phyloP scores from a whole-genome alignment of 805 yeast genomes.

The Barnettozyma pratensis region DNA sequence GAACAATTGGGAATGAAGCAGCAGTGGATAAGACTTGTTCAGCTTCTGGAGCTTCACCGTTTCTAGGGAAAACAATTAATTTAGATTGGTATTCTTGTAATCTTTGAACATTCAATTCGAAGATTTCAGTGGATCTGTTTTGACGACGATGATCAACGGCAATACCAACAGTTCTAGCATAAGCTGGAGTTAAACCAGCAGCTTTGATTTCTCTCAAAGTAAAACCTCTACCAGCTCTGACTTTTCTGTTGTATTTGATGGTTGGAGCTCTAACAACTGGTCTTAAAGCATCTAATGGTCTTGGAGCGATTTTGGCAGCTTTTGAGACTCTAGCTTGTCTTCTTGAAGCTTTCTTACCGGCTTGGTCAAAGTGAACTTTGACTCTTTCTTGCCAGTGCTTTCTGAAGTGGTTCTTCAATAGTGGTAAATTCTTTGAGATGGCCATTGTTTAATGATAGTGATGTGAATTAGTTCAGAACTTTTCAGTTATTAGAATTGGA shows the following conservation, averaged over 20 bases:
- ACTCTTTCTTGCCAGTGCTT: constrained; percentile 99
- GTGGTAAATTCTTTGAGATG: constrained; percentile 97
- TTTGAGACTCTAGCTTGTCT: constrained; percentile 89
- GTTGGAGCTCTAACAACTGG: constrained; percentile 99
- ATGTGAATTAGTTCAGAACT: neutral
- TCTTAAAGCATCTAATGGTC: constrained; percentile 93
- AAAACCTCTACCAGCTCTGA: constrained; percentile 99
- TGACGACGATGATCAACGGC: constrained; percentile 99
- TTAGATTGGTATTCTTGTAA: constrained; percentile 94
- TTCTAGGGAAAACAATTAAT: constrained; percentile 93
- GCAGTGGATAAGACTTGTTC: constrained; percentile 70
- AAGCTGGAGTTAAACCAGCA: constrained; percentile 87
- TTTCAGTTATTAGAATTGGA: no score
- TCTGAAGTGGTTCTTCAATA: constrained; percentile 99
- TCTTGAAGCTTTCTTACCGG: constrained; percentile 98
- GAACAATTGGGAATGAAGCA: constrained; percentile 88
- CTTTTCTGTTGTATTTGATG: constrained; percentile 97
- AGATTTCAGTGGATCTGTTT: constrained; percentile 95
- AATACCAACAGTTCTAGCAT: constrained; percentile 98
- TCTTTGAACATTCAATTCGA: constrained; percentile 92
- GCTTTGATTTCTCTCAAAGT: constrained; percentile 97
- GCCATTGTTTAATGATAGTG: constrained; percentile 43
- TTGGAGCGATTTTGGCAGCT: constrained; percentile 96
- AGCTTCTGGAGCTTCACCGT: constrained; percentile 77
- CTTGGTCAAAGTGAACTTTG: constrained; percentile 99